Evolutionary conservation across 257 asterid species (phyloP), one percentile per base, ranked within the genome.

Genomic region (Solanum clarkiae): DNA sequence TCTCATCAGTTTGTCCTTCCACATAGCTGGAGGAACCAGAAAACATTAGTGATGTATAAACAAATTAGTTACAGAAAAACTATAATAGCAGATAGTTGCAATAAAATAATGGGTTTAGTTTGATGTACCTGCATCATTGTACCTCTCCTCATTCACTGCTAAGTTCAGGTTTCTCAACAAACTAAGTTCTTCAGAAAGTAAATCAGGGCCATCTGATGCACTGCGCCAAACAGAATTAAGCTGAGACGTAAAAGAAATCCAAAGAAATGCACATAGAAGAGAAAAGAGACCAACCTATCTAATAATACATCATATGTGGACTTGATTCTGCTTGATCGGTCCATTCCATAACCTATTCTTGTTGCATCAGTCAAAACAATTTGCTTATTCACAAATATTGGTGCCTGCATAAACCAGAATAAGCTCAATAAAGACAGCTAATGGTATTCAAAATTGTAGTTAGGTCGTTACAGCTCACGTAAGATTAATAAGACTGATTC

Each of bases 131-230:
- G 91, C 92, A 85, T 90, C 92, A 68, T 65, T 65, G 51, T 86
- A 88, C 83, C 91, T 85, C 84, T 90, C 92, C 86, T 88, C 91
- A 70, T 66, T 16, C 40, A 86, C 86, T 55, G 92, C 91, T 68
- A 82, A 84, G 85, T 87, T 81, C 90, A 90, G 83, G 84, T 82
- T 87, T 86, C 86, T 90, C 42, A 90, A 29, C 70, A 88, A 32
- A 84, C 45, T 53, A 16, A 90, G 86, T 82, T 90, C 92, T 84
- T 90, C 90, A 49, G 91, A 84, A 51, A 90, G 89, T 81, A 88
- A 71, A 90, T 90, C 90, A 29, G 91, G 91, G 68, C 89, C 91
- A 80, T 90, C 92, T 63, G 88, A 42, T 45, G 91, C 89, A 85
- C 92, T 90, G 86, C 57, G 26, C 40, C 55, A 65, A 68, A 63